These are phyloP conservation scores for Aristolochia contorta DNA, from an alignment of 164 flowering plant genomes.

Conservation along the genomic window DNA sequence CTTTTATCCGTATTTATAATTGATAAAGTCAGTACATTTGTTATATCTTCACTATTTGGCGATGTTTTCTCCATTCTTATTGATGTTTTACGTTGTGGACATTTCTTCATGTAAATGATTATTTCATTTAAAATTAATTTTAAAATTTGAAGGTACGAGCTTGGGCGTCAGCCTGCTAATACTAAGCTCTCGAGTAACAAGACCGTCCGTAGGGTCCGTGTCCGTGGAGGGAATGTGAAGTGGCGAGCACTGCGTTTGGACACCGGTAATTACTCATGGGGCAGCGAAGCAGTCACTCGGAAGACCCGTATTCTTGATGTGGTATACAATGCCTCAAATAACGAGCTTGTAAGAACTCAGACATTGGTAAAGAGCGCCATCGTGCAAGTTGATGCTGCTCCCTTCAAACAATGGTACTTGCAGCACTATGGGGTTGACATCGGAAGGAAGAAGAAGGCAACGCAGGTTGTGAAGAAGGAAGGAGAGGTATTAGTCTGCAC, in stretches of 20 bases:
- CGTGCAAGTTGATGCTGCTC: slow-evolving; percentile 50
- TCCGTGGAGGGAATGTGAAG: slow-evolving; percentile 12
- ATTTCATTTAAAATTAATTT: background rate
- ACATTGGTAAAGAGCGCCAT: slow-evolving; percentile 54
- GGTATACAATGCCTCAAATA: slow-evolving; percentile 57
- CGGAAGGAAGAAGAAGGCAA: slow-evolving; percentile 51
- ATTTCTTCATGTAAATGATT: background rate
- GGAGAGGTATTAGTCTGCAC: slow-evolving; percentile 30
- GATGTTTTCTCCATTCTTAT: background rate
- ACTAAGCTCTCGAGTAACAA: slow-evolving; percentile 13
- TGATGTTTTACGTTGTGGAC: background rate
- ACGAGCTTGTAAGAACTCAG: slow-evolving; percentile 57
- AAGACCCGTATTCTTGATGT: slow-evolving; percentile 56
- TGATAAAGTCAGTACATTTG: background rate
- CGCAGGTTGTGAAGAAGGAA: slow-evolving; percentile 31
- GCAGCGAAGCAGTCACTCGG: slow-evolving; percentile 52
- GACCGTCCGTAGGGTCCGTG: slow-evolving; percentile 11
- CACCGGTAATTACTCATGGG: slow-evolving; percentile 9
- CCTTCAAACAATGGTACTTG: slow-evolving; percentile 59
- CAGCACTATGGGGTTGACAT: slow-evolving; percentile 57
- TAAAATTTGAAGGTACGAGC: slow-evolving; percentile 6
- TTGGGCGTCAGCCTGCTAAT: slow-evolving; percentile 10
- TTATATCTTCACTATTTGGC: background rate
- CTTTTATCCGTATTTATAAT: background rate
- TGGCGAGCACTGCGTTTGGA: slow-evolving; percentile 9